A percentile compares a stretch with the other conserved stretches of the same genome.
Evolutionary conservation across 1,284 basidiomycete species (phyloP).

Genomic region (Cutaneotrichosporon dermatis): DNA sequence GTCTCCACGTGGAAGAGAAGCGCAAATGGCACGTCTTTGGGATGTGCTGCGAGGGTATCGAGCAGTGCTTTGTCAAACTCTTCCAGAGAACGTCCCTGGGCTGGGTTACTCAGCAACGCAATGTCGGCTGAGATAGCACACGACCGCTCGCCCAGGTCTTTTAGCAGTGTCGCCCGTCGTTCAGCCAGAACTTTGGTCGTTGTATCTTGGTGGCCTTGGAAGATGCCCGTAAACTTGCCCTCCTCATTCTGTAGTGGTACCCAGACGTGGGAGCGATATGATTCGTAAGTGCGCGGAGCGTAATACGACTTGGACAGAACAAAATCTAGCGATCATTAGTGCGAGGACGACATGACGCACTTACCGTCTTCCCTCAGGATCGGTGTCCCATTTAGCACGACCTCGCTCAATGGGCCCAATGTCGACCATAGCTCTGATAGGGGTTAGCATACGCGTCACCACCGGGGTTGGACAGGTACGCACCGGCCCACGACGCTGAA

Average conservation of each 20-base stretch:
- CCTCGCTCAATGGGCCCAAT: conserved; percentile 40
- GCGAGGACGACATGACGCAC: conserved; percentile 8
- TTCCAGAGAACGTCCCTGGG: conserved; percentile 31
- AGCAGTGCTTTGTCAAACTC: conserved; percentile 41
- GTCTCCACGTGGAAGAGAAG: conserved; percentile 39
- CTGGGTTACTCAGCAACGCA: conserved; percentile 21
- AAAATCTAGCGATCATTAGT: conserved; percentile 26
- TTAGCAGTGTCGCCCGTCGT: conserved; percentile 27
- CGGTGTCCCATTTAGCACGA: conserved; percentile 38
- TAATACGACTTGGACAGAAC: conserved; percentile 10
- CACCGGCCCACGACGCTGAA: conserved; percentile 37
- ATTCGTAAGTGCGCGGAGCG: conserved; percentile 17
- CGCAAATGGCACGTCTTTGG: conserved; percentile 25
- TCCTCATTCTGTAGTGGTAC: conserved; percentile 39
- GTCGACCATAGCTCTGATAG: conserved; percentile 36
- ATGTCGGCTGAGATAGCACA: not conserved
- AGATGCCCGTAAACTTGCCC: conserved; percentile 37
- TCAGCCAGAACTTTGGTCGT: conserved; percentile 34
- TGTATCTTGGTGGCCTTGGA: conserved; percentile 40
- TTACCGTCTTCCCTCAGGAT: conserved; percentile 42
- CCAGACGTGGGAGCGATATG: conserved; percentile 40
- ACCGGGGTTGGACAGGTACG: conserved; percentile 5
- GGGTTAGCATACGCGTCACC: not conserved
- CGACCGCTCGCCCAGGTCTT: conserved; percentile 43
- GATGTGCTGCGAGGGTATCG: conserved; percentile 19